These are phyloP conservation scores for Backusella psychrophila DNA, from an alignment of 192 early-diverging fungal species.

Conservation along the genomic window DNA sequence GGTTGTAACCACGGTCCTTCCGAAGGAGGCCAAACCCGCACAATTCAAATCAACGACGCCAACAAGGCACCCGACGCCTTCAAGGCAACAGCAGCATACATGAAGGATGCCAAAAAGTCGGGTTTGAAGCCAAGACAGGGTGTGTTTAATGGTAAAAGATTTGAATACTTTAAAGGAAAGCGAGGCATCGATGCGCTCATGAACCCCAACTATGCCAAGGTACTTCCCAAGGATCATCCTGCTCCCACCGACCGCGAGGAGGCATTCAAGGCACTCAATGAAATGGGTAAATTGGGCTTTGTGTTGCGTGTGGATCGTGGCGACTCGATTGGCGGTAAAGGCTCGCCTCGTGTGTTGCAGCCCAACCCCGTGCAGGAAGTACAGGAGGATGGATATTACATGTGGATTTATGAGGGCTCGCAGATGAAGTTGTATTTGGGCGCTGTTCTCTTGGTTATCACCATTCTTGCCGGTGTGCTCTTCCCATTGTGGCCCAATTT, in stretches of 20 bases:
- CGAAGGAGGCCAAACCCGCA: not conserved
- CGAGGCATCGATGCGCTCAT: slow-evolving; percentile 31
- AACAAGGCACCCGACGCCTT: slow-evolving; percentile 29
- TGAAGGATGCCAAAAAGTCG: slow-evolving; percentile 65
- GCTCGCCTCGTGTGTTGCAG: slow-evolving; percentile 19
- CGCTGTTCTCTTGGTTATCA: slow-evolving; percentile 71
- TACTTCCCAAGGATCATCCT: slow-evolving; percentile 19
- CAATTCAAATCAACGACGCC: slow-evolving; percentile 23
- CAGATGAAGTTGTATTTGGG: slow-evolving; percentile 76
- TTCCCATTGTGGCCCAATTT: slow-evolving; percentile 94
- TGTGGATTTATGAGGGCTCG: slow-evolving; percentile 92
- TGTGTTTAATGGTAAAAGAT: slow-evolving; percentile 83
- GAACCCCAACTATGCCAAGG: slow-evolving; percentile 23
- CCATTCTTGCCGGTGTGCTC: slow-evolving; percentile 92
- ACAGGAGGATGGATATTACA: slow-evolving; percentile 81
- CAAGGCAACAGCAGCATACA: slow-evolving; percentile 59
- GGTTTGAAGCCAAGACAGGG: slow-evolving; percentile 82
- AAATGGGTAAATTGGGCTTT: slow-evolving; percentile 31
- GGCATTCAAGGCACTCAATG: slow-evolving; percentile 21
- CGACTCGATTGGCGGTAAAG: slow-evolving; percentile 27
- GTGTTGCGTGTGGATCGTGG: slow-evolving; percentile 36
- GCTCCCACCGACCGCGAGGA: slow-evolving; percentile 20
- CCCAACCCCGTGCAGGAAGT: slow-evolving; percentile 24
- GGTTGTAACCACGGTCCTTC: slow-evolving; percentile 18
- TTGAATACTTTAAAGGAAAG: slow-evolving; percentile 84